Evolutionary conservation across 208 protist species (phyloP).

Genomic region (Leishmania gerbilli): DNA sequence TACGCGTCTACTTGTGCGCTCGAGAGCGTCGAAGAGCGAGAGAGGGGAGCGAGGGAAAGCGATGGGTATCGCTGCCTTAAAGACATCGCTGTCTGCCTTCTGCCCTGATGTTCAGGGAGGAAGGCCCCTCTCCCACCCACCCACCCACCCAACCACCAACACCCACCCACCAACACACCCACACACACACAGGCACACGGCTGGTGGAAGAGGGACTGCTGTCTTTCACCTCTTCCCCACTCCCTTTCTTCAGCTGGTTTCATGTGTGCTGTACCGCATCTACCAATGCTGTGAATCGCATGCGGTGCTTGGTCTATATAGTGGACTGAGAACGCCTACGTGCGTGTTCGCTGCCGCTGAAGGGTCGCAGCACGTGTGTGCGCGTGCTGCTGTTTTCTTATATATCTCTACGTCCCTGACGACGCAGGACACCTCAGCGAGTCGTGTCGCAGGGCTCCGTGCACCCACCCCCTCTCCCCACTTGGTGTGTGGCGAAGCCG

Average conservation of each 20-base stretch:
- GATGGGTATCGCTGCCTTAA: background rate
- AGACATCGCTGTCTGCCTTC: background rate
- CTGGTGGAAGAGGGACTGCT: background rate
- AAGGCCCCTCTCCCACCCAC: background rate
- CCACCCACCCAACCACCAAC: no score
- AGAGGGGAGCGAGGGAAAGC: background rate
- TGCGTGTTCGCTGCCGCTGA: background rate
- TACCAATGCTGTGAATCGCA: background rate
- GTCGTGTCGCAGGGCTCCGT: no score
- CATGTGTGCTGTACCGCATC: background rate
- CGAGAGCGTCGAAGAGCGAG: background rate
- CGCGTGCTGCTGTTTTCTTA: background rate
- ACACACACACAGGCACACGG: background rate
- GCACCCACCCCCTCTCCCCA: no score
- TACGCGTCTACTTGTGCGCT: background rate
- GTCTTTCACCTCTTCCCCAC: background rate
- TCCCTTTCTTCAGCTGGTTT: background rate
- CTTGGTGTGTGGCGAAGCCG: no score
- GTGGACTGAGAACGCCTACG: background rate
- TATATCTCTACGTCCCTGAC: background rate
- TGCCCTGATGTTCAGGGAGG: background rate
- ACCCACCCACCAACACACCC: no score
- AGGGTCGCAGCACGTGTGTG: no score
- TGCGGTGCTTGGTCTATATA: background rate
- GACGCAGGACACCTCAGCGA: no score